These are phyloP conservation scores for Podospora anserina DNA, from an alignment of 495 filamentous ascomycete species.

Conservation along the genomic window DNA sequence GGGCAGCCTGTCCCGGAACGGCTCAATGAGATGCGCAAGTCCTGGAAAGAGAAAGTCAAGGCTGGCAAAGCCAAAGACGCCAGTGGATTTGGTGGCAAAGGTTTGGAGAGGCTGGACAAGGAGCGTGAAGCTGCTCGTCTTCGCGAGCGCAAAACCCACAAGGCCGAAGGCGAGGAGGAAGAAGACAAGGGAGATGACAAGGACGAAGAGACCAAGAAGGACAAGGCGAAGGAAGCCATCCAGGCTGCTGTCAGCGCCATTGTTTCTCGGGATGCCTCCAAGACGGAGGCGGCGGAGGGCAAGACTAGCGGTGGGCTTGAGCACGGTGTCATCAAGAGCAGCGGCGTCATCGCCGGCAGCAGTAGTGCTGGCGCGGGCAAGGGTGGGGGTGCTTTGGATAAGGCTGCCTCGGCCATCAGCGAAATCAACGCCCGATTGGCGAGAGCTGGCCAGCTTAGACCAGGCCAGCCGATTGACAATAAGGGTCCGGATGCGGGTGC, in stretches of 20 bases:
- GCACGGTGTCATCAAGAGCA: slow-evolving; percentile 36
- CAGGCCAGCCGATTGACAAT: slow-evolving; percentile 95
- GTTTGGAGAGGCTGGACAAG: slow-evolving; percentile 83
- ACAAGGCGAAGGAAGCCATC: slow-evolving; percentile 62
- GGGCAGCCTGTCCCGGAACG: slow-evolving; percentile 74
- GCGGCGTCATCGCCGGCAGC: slow-evolving; percentile 48
- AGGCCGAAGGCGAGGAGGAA: slow-evolving; percentile 84
- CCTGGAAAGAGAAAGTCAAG: slow-evolving; percentile 85
- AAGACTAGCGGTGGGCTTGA: slow-evolving; percentile 59
- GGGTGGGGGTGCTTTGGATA: slow-evolving; percentile 73
- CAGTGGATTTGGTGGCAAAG: slow-evolving; percentile 92
- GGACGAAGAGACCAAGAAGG: slow-evolving; percentile 53
- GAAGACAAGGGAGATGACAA: slow-evolving; percentile 77
- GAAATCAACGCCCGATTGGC: slow-evolving; percentile 84
- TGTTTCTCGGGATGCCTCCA: slow-evolving; percentile 42
- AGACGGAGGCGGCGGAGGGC: slow-evolving; percentile 27
- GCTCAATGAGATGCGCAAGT: slow-evolving; percentile 56
- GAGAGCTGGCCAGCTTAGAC: slow-evolving; percentile 78
- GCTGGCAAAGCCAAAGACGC: slow-evolving; percentile 83
- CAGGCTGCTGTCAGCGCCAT: slow-evolving; percentile 59
- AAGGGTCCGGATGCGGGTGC: slow-evolving; percentile 96
- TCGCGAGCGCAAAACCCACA: slow-evolving; percentile 82
- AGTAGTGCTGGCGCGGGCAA: slow-evolving; percentile 36
- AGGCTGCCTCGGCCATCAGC: slow-evolving; percentile 78
- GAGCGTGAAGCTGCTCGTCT: slow-evolving; percentile 81